phyloP scores from a whole-genome alignment of 805 yeast genomes.

The Sugiyamaella americana region DNA sequence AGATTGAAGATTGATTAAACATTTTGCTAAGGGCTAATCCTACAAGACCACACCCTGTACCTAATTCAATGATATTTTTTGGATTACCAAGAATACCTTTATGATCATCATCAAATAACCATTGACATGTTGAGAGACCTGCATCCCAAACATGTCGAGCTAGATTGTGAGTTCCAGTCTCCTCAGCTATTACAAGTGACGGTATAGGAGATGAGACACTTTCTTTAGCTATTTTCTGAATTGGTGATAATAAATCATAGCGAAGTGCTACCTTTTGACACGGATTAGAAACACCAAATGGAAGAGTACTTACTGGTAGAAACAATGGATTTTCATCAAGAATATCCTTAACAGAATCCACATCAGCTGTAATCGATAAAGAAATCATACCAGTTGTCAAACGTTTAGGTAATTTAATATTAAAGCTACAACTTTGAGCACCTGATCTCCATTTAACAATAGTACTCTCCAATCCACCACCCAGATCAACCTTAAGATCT shows the following conservation, averaged over 20 bases:
- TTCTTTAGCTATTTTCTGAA: not conserved
- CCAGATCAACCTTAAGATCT: slow-evolving; percentile 5
- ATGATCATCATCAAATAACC: not conserved
- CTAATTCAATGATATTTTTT: slow-evolving; percentile 34
- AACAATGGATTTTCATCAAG: not conserved
- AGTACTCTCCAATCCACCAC: not conserved
- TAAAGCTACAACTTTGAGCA: slow-evolving; percentile 6
- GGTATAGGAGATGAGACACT: not conserved
- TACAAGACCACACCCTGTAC: slow-evolving; percentile 41
- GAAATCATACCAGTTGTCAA: not conserved
- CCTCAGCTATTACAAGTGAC: slow-evolving; percentile 29
- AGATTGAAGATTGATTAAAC: slow-evolving; percentile 18
- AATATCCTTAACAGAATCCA: not conserved
- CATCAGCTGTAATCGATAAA: not conserved
- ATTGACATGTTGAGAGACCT: slow-evolving; percentile 23
- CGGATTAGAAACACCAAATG: not conserved
- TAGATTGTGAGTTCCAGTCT: slow-evolving; percentile 34
- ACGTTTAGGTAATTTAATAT: not conserved
- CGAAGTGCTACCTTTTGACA: slow-evolving; percentile 1
- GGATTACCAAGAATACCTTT: not conserved
- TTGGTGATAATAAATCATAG: not conserved
- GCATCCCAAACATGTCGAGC: slow-evolving; percentile 43
- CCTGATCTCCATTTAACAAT: slow-evolving; percentile 16
- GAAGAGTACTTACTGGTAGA: not conserved
- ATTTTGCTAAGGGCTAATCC: slow-evolving; percentile 30